These are phyloP conservation scores for Hypoxylon fragiforme DNA, from an alignment of 495 filamentous ascomycete species.

Conservation along the genomic window DNA sequence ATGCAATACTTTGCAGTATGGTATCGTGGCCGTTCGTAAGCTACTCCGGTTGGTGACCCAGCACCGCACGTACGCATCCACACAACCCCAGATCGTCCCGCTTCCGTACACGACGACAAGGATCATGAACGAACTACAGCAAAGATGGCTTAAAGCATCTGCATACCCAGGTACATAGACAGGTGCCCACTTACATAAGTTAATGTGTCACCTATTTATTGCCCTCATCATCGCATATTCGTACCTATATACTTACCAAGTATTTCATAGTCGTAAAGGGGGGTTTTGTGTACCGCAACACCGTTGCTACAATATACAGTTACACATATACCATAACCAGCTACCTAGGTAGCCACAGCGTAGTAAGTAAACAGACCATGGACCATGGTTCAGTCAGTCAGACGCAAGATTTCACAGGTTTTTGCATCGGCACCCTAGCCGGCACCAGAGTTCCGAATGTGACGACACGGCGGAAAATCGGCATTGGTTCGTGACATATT, in stretches of 20 bases:
- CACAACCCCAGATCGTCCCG: not conserved
- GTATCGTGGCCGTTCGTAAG: not conserved
- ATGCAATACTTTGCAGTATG: not conserved
- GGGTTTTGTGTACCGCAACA: not conserved
- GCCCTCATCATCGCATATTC: no score
- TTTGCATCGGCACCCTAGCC: conserved; percentile 13
- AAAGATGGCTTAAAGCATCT: no score
- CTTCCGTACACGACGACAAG: not conserved
- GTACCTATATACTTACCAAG: not conserved
- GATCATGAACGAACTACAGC: not conserved
- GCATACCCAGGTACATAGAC: no score
- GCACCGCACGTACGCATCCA: not conserved
- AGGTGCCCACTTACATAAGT: no score
- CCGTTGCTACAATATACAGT: not conserved
- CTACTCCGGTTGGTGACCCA: not conserved
- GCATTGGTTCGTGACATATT: conserved; percentile 5
- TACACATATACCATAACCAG: not conserved
- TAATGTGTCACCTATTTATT: conserved; percentile 6
- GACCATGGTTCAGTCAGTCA: not conserved
- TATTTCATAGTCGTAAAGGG: conserved; percentile 8
- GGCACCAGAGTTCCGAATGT: conserved; percentile 22
- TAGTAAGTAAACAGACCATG: not conserved
- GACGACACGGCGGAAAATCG: conserved; percentile 24
- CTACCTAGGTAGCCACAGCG: no score
- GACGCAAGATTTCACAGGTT: conserved; percentile 9